phyloP scores from a whole-genome alignment of 2,329 filamentous ascomycete species.

The Cladosporium austrohemisphaericum region DNA sequence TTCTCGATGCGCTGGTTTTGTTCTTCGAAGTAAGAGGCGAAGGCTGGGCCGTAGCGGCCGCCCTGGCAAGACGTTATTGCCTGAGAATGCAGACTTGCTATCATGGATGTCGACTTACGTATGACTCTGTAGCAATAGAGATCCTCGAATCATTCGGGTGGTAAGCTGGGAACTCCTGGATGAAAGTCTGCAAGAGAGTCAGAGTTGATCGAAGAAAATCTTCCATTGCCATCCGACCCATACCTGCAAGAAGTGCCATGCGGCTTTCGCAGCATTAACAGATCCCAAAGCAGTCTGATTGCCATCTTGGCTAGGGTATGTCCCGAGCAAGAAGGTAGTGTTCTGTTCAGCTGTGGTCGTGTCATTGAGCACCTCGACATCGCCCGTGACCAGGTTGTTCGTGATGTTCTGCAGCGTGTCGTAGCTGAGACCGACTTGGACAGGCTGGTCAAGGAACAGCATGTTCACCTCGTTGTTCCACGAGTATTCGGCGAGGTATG shows the following conservation, averaged over 20 bases:
- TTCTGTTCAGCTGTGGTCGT: constrained; percentile 42
- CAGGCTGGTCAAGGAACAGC: constrained; percentile 64
- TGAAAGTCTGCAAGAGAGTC: constrained; percentile 61
- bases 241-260: constrained; percentile 60
- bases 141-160: constrained; percentile 55
- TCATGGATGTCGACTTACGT: constrained; percentile 48
- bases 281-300: constrained; percentile 49
- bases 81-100: constrained; percentile 54
- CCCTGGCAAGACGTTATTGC: not conserved
- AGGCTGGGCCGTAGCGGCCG: constrained; percentile 63
- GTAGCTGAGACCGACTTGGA: constrained; percentile 55
- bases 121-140: constrained; percentile 49
- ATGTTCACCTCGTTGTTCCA: constrained; percentile 58
- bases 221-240: too few relatives aligned
- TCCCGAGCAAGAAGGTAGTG: constrained; percentile 51
- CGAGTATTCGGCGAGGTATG: constrained; percentile 53
- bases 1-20: constrained; percentile 56
- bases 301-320: constrained; percentile 45
- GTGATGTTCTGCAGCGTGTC: constrained; percentile 38
- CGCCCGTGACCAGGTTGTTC: constrained; percentile 26
- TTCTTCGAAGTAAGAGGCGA: constrained; percentile 52
- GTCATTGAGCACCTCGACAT: constrained; percentile 19
- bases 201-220: too few relatives aligned
- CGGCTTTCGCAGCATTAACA: constrained; percentile 50
- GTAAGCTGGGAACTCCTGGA: constrained; percentile 61